Base-by-base conservation (phyloP, 1,139 yeast species). In the Kurtzmaniella quercitrusa region DNA sequence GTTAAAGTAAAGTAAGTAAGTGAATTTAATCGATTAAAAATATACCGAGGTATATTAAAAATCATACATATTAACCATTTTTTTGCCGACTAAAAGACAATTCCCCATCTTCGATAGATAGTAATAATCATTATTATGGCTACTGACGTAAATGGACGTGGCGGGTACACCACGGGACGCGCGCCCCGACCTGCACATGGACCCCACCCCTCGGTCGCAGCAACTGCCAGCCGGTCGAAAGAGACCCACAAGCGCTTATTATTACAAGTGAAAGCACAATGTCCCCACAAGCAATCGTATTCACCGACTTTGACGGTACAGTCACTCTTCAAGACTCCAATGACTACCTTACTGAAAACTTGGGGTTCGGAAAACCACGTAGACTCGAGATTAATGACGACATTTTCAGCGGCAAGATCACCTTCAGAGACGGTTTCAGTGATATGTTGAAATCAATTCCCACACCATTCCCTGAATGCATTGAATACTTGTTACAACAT, bases 251-350 rank as follows among this genome's bases (percentile, higher is more conserved):
- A 21, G 6, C 9, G 23, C 23, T 9, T 9, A 7, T 21, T 9
- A 21, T 9, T 21, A 26, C 9, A 26, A 5, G n/a, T 11, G n/a
- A 12, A 26, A 5, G 12, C 12, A 26, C 30, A 18, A 49, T 50
- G 54, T 28, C 57, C 21, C 63, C 66, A 28, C 67, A 66, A 52
- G 93, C 95, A 44, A 88, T 93, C 55, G 85, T 93, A 34, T 93
- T 93, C 68, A 87, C 97, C 42, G 98, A 93, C 65, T 93, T 95
- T 82, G 98, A 93, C 62, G 98, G 98, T 18, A 93, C 98, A 6
- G 95, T 93, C 50, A 93, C 98, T 15, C 70, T 87, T 48, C 76
- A 78, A 60, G 98, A 93, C 61, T 87, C 96, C 49, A 94, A 93
- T 59, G 98, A 93, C 62, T 85, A 75, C 61, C 69, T 93, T 50